These are phyloP conservation scores for Echites panduratus DNA, from an alignment of 257 asterid genomes.

Conservation along the genomic window DNA sequence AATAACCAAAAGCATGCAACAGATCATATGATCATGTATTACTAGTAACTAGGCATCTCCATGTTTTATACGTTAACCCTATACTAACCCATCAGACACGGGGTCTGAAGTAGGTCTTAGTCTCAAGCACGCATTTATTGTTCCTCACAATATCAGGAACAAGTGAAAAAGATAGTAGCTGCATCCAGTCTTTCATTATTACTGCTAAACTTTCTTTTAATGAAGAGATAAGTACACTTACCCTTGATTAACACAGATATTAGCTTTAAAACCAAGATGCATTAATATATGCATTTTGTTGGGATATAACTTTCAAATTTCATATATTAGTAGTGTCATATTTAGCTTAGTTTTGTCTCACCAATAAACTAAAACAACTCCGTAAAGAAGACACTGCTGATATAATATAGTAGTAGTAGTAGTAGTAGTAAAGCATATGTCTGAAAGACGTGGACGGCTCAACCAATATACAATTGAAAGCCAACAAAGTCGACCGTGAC, in stretches of 20 bases:
- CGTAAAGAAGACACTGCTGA: no score
- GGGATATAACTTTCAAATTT: neutral
- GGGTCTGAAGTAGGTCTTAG: slow-evolving; percentile 25
- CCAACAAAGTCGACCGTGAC: neutral
- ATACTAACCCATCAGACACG: slow-evolving; percentile 10
- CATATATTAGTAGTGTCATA: no score
- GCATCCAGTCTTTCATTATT: no score
- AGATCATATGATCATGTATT: neutral
- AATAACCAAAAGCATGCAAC: neutral
- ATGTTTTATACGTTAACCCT: neutral
- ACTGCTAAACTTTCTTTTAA: no score
- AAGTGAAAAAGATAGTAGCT: neutral
- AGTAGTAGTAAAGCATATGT: no score
- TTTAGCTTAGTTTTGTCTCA: no score
- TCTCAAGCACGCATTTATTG: slow-evolving; percentile 24
- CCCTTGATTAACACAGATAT: no score
- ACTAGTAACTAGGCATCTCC: neutral
- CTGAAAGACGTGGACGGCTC: slow-evolving; percentile 33
- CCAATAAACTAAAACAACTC: no score
- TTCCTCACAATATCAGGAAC: slow-evolving; percentile 31
- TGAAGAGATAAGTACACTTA: no score
- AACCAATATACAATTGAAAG: slow-evolving; percentile 17
- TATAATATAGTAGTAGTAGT: no score
- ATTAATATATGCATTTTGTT: neutral
- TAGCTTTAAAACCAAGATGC: no score